These are phyloP conservation scores for Craspedostauros australis DNA, from an alignment of 108 stramenopile genomes.

Conservation along the genomic window DNA sequence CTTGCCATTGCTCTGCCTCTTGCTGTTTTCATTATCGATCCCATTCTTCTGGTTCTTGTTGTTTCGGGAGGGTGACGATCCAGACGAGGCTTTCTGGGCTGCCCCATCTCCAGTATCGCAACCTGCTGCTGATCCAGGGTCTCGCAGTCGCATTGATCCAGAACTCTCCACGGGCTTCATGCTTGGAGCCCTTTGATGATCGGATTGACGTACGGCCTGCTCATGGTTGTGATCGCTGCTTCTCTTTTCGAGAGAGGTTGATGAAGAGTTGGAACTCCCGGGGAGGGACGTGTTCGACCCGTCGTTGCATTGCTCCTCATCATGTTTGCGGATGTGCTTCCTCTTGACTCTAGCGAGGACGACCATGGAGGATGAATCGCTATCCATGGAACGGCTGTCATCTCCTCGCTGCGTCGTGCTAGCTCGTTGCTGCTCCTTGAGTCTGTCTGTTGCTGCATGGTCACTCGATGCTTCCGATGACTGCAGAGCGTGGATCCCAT, in stretches of 20 bases:
- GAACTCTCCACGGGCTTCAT: no score
- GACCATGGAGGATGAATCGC: conserved; percentile 57
- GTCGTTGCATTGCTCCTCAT: conserved; percentile 1
- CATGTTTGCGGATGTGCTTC: conserved; percentile 20
- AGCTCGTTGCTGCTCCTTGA: conserved; percentile 1
- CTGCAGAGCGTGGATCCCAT: background rate
- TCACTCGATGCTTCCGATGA: background rate
- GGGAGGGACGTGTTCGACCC: conserved; percentile 5
- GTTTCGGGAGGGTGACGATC: no score
- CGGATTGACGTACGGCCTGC: background rate
- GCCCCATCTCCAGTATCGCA: no score
- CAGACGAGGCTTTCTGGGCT: no score
- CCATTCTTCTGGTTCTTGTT: no score
- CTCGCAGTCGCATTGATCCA: no score
- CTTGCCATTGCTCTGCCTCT: no score
- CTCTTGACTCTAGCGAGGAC: conserved; percentile 51
- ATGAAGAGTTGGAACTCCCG: conserved; percentile 1
- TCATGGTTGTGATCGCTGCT: conserved; percentile 5
- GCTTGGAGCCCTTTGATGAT: background rate
- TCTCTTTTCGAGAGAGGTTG: conserved; percentile 16
- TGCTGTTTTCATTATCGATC: no score
- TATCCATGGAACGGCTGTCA: conserved; percentile 21
- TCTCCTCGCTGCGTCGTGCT: background rate
- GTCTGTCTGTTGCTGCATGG: background rate
- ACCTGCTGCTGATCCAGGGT: no score